These are phyloP conservation scores for Aegle marmelos DNA, from an alignment of 345 rosid genomes.

Conservation along the genomic window DNA sequence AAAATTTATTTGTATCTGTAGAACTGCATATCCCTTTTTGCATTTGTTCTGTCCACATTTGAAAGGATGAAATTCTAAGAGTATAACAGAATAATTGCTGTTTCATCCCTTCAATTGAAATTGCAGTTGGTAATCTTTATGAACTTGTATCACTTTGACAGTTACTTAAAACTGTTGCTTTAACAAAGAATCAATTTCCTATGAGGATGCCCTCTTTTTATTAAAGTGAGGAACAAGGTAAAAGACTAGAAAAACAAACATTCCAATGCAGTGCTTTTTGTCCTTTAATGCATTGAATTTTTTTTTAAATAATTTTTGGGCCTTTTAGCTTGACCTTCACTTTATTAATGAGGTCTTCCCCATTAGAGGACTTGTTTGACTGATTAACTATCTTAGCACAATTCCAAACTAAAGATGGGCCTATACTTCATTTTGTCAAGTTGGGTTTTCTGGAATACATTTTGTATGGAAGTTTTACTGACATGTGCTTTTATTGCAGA, in stretches of 20 bases:
- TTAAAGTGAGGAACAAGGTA: neutral
- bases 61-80: neutral
- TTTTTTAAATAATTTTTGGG: no score
- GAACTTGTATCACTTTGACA: neutral
- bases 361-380: no score
- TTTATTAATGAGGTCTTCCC: no score
- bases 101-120: neutral
- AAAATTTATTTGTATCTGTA: neutral
- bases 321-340: no score
- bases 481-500: constrained; percentile 46
- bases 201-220: no score
- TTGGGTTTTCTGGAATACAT: neutral
- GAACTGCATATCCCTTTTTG: neutral
- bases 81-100: neutral
- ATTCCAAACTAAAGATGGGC: no score
- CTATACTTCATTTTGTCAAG: neutral
- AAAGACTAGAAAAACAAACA: no score
- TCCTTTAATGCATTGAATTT: no score
- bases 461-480: constrained; percentile 7
- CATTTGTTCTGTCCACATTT: neutral
- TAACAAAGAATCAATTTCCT: neutral
- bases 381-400: no score
- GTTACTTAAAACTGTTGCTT: neutral
- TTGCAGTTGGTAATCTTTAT: neutral
- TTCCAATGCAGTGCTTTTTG: no score